A percentile compares a stretch with the other conserved stretches of the same genome.
phyloP scores from a whole-genome alignment of 2,329 filamentous ascomycete genomes.

The Trichoderma sp. region DNA sequence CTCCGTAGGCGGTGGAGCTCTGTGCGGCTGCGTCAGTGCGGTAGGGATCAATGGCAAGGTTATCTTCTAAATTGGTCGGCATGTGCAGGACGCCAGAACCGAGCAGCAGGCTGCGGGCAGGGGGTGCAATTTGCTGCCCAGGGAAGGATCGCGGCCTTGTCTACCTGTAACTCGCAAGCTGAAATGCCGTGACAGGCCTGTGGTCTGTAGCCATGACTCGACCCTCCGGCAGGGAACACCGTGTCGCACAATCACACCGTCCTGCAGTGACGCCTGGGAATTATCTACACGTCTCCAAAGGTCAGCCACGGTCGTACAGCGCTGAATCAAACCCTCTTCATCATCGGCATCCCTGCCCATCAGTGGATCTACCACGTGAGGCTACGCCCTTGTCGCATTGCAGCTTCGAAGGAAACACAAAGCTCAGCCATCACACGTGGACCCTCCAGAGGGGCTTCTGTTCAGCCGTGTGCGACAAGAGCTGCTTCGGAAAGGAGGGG shows the following conservation, averaged over 20 bases:
- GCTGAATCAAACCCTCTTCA: constrained; percentile 4
- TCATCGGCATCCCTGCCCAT: constrained; percentile 30
- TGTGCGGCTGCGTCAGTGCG: constrained; percentile 16
- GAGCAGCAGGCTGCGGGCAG: not conserved
- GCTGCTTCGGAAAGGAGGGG: constrained; percentile 13
- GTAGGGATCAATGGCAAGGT: constrained; percentile 19
- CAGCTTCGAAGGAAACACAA: constrained; percentile 29
- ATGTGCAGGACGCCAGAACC: constrained; percentile 15
- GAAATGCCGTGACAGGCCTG: constrained; percentile 14
- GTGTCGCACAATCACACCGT: not conserved
- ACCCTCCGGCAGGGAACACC: not conserved
- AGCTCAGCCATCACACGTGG: constrained; percentile 31
- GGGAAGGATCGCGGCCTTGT: not conserved
- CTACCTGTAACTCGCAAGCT: constrained; percentile 4
- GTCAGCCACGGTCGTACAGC: constrained; percentile 15
- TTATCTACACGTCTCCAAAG: constrained; percentile 2
- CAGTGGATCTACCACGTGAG: constrained; percentile 33
- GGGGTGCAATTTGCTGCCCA: constrained; percentile 1
- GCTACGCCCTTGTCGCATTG: constrained; percentile 28
- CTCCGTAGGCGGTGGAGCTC: constrained; percentile 10
- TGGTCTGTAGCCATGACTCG: constrained; percentile 6
- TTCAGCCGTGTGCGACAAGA: constrained; percentile 20
- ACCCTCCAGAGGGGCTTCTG: constrained; percentile 28
- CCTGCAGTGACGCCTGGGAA: constrained; percentile 1
- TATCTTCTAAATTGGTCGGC: constrained; percentile 11